Percentiles rank a stretch among this genome's conserved stretches.
Conservation (phyloP, 176 grass and related monocot species). For the Elaeis guineensis region DNA sequence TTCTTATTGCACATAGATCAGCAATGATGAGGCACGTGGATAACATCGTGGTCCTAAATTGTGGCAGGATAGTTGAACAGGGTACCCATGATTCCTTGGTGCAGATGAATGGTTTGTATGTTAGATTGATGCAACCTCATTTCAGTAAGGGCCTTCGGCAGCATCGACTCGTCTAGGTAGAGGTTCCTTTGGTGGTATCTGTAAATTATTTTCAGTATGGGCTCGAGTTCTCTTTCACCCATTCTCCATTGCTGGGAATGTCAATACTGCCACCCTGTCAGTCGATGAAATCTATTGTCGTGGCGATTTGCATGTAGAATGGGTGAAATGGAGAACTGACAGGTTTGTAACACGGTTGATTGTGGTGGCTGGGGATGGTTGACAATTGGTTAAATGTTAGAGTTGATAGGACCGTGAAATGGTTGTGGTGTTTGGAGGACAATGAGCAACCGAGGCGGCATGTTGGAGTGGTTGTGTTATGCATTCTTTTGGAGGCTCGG, state of each 20-base stretch:
- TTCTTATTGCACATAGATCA: conserved; percentile 92
- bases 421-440: conserved; percentile 40
- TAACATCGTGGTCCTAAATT: conserved; percentile 90
- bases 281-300: conserved; percentile 6
- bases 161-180: conserved; percentile 51
- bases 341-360: conserved; percentile 28
- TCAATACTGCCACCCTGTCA: not conserved
- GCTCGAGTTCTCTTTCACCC: conserved; percentile 23
- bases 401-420: conserved; percentile 17
- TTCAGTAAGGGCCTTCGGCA: conserved; percentile 94
- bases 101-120: conserved; percentile 90
- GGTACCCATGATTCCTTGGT: conserved; percentile 76
- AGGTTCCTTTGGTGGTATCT: conserved; percentile 4
- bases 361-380: conserved; percentile 12
- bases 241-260: not conserved
- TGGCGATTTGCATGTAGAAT: conserved; percentile 4
- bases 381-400: conserved; percentile 36
- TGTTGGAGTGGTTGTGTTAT: conserved; percentile 33
- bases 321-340: conserved; percentile 12
- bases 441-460: conserved; percentile 32
- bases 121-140: conserved; percentile 99
- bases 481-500: conserved; percentile 56
- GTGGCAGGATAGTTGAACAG: conserved; percentile 96
- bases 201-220: conserved; percentile 52
- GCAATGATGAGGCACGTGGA: conserved; percentile 99